Base-by-base conservation (phyloP, 73 alveolate genomes). In the Paramecium sonneborni region DNA sequence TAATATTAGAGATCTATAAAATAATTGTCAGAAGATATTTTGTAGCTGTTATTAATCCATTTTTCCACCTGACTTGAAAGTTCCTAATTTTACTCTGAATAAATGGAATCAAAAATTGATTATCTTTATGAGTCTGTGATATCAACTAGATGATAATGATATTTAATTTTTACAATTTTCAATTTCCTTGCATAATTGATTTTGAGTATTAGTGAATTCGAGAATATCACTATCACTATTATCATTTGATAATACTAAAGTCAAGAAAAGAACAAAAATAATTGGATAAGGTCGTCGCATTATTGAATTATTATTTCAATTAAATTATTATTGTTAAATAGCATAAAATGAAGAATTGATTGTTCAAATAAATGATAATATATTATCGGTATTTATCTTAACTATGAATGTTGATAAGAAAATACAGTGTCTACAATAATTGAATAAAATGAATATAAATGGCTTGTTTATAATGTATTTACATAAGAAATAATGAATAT, bases 121-220 rank as follows among this genome's bases (percentile, higher is more conserved):
- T 62, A 26, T 62, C 84, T 62, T 26, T 62, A 24, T 62, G 43
- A 62, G 18, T 62, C 6, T 30, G 84, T 30, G 12, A 62, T 32
- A 62, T 62, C 84, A 62, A 62, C 84, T 62, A 62, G 24, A 30
- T 57, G 57, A 52, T 62, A 30, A 52, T 52, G 68, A 52, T 52
- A 52, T 52, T 18, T 11, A 18, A 30, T 52, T 18, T 18, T 52
- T 52, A 52, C 68, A 52, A 52, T 52, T 52, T 52, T 52, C 26
- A 52, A 52, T 52, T 11, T 52, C 68, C 18, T 52, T 3, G 23
- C 68, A 52, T 52, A 52, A 5, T 18, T 52, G 11, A 18, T 18
- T 52, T 52, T 30, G 26, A 52, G 68, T 52, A 11, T 6, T 18
- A 0, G 32, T 52, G 26, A 52, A 52, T 52, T 52, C 68, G 68